Evolutionary conservation across 306 rosid genomes (phyloP).

Genomic region (Castanopsis chinensis): DNA sequence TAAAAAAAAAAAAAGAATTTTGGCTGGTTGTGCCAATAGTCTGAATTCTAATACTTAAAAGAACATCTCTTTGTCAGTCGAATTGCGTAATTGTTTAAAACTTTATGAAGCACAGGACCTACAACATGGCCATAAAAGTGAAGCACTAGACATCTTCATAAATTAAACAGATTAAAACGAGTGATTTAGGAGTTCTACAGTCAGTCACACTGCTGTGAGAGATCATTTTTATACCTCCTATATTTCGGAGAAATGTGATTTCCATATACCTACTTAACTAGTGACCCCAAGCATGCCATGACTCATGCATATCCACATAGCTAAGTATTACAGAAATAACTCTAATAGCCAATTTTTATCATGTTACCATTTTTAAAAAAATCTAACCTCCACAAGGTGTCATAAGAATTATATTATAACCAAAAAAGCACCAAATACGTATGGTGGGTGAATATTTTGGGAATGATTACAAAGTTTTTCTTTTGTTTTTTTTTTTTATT

Average conservation of each 20-base stretch:
- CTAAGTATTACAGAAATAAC: not conserved
- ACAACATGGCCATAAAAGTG: not conserved
- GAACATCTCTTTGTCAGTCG: not conserved
- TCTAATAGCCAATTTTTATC: not conserved
- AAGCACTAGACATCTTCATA: not conserved
- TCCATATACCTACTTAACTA: not conserved
- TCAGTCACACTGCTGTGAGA: not conserved
- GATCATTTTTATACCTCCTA: not conserved
- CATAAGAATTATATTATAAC: not conserved
- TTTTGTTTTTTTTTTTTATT: too few species aligned
- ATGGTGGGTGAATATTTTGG: not conserved
- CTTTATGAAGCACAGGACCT: not conserved
- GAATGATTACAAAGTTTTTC: not conserved
- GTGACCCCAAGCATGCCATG: not conserved
- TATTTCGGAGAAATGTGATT: not conserved
- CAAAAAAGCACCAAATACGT: not conserved
- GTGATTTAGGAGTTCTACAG: not conserved
- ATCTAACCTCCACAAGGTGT: not conserved
- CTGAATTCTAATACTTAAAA: not conserved
- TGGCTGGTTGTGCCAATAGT: conserved; percentile 5
- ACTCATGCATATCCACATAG: not conserved
- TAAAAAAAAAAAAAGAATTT: not conserved
- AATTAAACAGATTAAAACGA: not conserved
- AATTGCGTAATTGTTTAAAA: not conserved
- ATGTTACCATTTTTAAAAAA: not conserved